Conservation (phyloP, 2,329 filamentous ascomycete species). For the Fusarium ambrosium region DNA sequence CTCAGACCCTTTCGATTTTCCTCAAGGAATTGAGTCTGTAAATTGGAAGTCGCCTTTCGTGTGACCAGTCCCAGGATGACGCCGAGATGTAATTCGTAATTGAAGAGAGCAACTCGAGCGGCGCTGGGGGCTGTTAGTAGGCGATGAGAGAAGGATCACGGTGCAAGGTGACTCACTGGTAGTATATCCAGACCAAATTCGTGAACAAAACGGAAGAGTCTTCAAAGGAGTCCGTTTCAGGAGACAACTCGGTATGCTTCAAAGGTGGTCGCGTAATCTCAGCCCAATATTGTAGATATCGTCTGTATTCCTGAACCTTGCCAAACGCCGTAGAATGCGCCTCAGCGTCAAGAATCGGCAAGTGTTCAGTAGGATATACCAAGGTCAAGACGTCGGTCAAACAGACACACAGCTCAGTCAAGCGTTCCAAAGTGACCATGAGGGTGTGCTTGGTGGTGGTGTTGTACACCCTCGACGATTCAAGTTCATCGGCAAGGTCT, state of each 20-base stretch:
- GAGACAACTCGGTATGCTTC: conserved; percentile 16
- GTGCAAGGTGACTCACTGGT: conserved; percentile 22
- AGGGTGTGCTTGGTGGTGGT: conserved; percentile 38
- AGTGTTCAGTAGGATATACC: conserved; percentile 30
- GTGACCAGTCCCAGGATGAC: conserved; percentile 24
- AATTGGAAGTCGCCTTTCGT: neutral
- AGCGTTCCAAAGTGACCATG: conserved; percentile 22
- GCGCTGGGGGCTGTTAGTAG: conserved; percentile 13
- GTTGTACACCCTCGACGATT: conserved; percentile 33
- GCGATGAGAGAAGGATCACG: accelerated
- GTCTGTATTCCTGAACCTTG: conserved; percentile 29
- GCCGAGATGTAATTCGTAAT: conserved; percentile 37
- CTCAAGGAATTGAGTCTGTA: conserved; percentile 27
- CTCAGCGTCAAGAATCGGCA: conserved; percentile 18
- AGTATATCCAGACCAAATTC: conserved; percentile 41
- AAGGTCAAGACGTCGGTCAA: conserved; percentile 35
- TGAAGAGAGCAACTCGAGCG: conserved; percentile 32
- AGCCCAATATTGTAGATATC: conserved; percentile 20
- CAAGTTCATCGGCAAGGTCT: conserved; percentile 35
- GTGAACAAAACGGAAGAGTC: conserved; percentile 36
- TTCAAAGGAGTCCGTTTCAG: conserved; percentile 12
- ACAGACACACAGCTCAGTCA: conserved; percentile 32
- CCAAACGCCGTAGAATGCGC: conserved; percentile 26
- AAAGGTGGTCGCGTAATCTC: conserved; percentile 24
- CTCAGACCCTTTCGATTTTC: conserved; percentile 32